A percentile compares a stretch with the other conserved stretches of the same genome.
These are phyloP conservation scores for Peronospora destructor DNA, from an alignment of 352 stramenopile genomes.

Conservation along the genomic window DNA sequence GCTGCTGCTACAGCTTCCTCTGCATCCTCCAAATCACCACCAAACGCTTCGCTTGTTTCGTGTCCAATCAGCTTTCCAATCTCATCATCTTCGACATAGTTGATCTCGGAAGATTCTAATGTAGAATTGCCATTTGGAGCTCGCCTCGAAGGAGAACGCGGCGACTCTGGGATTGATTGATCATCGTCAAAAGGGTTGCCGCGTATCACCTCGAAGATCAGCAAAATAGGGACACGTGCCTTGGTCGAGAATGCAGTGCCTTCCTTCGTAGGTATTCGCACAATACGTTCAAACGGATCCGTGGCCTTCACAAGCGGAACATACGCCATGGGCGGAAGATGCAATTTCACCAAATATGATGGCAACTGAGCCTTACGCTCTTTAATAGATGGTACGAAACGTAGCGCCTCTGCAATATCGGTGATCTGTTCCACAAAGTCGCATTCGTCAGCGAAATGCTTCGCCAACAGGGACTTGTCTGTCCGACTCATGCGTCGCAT, in stretches of 20 bases:
- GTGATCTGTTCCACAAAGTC: slow-evolving; percentile 88
- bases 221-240: slow-evolving; percentile 76
- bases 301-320: slow-evolving; percentile 83
- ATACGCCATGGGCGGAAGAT: slow-evolving; percentile 82
- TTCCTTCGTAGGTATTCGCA: slow-evolving; percentile 80
- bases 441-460: slow-evolving; percentile 83
- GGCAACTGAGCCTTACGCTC: slow-evolving; percentile 76
- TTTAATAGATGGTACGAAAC: slow-evolving; percentile 73
- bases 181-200: slow-evolving; percentile 57
- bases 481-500: slow-evolving; percentile 69
- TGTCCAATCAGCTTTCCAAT: slow-evolving; percentile 65
- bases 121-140: slow-evolving; percentile 29
- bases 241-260: slow-evolving; percentile 85
- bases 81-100: slow-evolving; percentile 78
- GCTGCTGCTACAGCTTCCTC: slow-evolving; percentile 15
- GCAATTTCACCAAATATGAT: slow-evolving; percentile 76
- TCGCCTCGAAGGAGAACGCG: slow-evolving; percentile 44
- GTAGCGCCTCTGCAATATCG: slow-evolving; percentile 74
- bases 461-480: slow-evolving; percentile 74
- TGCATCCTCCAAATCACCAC: slow-evolving; percentile 30
- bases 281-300: slow-evolving; percentile 83
- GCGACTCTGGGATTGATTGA: slow-evolving; percentile 39
- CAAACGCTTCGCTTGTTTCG: slow-evolving; percentile 54
- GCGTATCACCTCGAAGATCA: slow-evolving; percentile 86
- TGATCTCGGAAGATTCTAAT: slow-evolving; percentile 42